phyloP scores from a whole-genome alignment of 768 basidiomycete species.

The Fomitopsis pulvina region DNA sequence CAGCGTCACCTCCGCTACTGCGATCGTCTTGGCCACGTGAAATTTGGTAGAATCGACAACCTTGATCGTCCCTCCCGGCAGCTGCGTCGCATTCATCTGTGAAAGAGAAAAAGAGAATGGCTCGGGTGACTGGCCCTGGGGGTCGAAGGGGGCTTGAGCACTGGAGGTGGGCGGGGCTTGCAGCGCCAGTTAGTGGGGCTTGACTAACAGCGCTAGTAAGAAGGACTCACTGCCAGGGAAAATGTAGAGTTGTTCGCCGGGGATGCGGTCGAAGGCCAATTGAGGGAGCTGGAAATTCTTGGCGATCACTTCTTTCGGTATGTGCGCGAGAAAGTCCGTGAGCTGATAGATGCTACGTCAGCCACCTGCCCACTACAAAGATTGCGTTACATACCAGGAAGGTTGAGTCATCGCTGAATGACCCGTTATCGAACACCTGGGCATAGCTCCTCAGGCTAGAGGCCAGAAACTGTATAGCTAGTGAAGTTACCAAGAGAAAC shows the following conservation, averaged over 20 bases:
- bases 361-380: neutral
- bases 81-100: constrained; percentile 34
- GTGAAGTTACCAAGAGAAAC: constrained; percentile 17
- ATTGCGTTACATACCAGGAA: constrained; percentile 22
- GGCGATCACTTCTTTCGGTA: constrained; percentile 48
- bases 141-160: constrained; percentile 29
- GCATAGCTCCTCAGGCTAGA: neutral
- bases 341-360: constrained; percentile 22
- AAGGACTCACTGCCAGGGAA: constrained; percentile 36
- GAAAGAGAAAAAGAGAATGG: constrained; percentile 43
- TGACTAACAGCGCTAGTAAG: neutral
- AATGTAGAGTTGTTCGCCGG: constrained; percentile 42
- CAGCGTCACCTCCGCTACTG: constrained; percentile 50
- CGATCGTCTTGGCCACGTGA: constrained; percentile 39
- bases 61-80: constrained; percentile 43
- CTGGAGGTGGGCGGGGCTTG: constrained; percentile 31
- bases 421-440: constrained; percentile 35
- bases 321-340: constrained; percentile 50
- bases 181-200: neutral
- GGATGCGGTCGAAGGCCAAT: constrained; percentile 37
- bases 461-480: constrained; percentile 12
- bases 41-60: constrained; percentile 46
- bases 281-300: constrained; percentile 43
- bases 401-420: constrained; percentile 28
- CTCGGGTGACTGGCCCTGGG: constrained; percentile 34